A percentile compares a stretch with the other conserved stretches of the same genome.
Conservation (phyloP, 257 asterid genomes). For the Solanum pimpinellifolium region DNA sequence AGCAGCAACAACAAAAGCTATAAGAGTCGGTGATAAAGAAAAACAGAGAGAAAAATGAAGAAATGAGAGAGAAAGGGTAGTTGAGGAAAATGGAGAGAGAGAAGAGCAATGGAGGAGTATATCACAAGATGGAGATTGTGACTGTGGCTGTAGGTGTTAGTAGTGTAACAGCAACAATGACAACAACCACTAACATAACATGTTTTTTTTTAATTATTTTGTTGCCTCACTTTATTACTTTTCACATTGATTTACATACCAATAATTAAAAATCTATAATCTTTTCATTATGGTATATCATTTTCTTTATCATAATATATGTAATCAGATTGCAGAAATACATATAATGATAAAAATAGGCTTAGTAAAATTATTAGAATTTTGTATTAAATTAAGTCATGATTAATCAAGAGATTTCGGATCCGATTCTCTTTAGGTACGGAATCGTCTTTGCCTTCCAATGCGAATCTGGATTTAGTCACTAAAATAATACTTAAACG, state of each 20-base stretch:
- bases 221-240: background rate
- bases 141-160: background rate
- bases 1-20: background rate
- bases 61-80: slow-evolving; percentile 29
- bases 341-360: background rate
- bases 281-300: background rate
- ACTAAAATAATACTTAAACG: no score
- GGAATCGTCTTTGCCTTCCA: accelerated
- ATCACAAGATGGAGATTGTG: background rate
- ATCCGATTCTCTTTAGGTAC: accelerated
- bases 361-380: background rate
- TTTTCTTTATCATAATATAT: background rate
- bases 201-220: background rate
- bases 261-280: background rate
- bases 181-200: slow-evolving; percentile 26
- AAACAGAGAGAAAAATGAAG: background rate
- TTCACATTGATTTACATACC: background rate
- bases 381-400: background rate
- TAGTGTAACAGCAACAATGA: slow-evolving; percentile 24
- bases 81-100: slow-evolving; percentile 44
- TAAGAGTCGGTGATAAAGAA: background rate
- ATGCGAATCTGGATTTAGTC: no score
- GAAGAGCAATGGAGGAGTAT: background rate
- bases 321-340: background rate
- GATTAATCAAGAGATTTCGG: no score